phyloP scores from a whole-genome alignment of 306 rosid species.

The Prunus dulcis region DNA sequence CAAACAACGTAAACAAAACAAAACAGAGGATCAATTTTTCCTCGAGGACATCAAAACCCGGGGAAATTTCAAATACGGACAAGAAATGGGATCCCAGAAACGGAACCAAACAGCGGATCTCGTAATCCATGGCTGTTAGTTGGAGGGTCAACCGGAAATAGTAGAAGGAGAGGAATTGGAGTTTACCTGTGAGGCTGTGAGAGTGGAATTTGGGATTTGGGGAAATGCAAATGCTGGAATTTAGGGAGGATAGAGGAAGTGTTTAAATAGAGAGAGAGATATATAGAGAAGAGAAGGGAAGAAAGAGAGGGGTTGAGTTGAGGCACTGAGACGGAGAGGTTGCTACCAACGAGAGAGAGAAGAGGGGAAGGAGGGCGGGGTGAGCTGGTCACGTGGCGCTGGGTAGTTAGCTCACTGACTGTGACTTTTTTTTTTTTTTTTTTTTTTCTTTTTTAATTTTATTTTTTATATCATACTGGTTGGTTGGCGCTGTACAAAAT shows the following conservation, averaged over 20 bases:
- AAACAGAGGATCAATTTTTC: conserved; percentile 4
- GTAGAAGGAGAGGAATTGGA: neutral
- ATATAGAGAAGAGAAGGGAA: conserved; percentile 3
- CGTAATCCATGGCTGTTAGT: neutral
- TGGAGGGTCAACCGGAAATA: neutral
- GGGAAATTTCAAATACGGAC: neutral
- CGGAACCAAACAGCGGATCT: conserved; percentile 24
- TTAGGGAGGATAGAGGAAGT: neutral
- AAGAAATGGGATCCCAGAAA: conserved; percentile 6
- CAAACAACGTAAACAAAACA: conserved; percentile 4
- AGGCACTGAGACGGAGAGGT: neutral
- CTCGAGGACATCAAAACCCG: conserved; percentile 14
- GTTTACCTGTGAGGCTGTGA: conserved; percentile 29
- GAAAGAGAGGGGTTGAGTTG: neutral
- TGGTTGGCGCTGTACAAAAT: neutral
- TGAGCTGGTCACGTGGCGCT: conserved; percentile 56
- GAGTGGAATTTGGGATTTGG: neutral
- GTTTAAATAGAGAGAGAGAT: conserved; percentile 30
- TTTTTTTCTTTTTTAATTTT: too few species aligned
- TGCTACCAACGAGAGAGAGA: conserved; percentile 25
- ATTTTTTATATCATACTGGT: neutral
- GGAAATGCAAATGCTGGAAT: conserved; percentile 20
- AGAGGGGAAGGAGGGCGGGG: neutral
- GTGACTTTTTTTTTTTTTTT: neutral
- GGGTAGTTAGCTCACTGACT: conserved; percentile 47